phyloP scores from a whole-genome alignment of 345 rosid species.

The Euphorbia pulcherrima region DNA sequence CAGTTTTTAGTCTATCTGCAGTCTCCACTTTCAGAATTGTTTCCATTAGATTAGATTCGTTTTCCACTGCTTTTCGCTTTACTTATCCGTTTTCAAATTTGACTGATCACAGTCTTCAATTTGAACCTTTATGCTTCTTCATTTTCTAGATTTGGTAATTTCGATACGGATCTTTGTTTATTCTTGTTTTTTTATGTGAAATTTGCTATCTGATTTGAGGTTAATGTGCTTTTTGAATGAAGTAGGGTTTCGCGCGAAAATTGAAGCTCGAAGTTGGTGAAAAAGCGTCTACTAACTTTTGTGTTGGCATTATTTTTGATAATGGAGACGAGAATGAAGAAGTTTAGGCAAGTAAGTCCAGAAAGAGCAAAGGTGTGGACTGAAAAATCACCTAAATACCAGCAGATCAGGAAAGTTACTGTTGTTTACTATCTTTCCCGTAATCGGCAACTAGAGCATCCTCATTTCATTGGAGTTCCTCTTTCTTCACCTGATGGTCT shows the following conservation, averaged over 20 bases:
- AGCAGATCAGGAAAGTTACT: constrained; percentile 57
- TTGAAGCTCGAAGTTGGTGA: neutral
- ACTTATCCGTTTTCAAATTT: neutral
- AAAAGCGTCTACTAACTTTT: neutral
- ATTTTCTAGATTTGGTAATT: neutral
- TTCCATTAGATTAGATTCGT: neutral
- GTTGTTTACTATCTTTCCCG: constrained; percentile 86
- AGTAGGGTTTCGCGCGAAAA: neutral
- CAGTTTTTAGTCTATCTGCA: neutral
- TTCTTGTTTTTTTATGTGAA: neutral
- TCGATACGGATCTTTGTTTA: neutral
- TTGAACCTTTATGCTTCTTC: neutral
- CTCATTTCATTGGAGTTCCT: constrained; percentile 91
- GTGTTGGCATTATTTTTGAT: neutral
- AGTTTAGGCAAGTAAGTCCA: constrained; percentile 77
- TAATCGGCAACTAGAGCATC: constrained; percentile 97
- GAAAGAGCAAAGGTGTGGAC: constrained; percentile 95
- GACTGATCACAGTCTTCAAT: neutral
- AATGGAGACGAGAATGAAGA: constrained; percentile 78
- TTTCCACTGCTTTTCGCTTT: neutral
- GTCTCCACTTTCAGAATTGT: neutral
- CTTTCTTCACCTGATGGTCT: constrained; percentile 73
- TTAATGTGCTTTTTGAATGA: neutral
- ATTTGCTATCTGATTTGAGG: neutral
- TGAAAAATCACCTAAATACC: constrained; percentile 85